Conservation (phyloP, 768 basidiomycete species). For the Phaeotremella fagi region DNA sequence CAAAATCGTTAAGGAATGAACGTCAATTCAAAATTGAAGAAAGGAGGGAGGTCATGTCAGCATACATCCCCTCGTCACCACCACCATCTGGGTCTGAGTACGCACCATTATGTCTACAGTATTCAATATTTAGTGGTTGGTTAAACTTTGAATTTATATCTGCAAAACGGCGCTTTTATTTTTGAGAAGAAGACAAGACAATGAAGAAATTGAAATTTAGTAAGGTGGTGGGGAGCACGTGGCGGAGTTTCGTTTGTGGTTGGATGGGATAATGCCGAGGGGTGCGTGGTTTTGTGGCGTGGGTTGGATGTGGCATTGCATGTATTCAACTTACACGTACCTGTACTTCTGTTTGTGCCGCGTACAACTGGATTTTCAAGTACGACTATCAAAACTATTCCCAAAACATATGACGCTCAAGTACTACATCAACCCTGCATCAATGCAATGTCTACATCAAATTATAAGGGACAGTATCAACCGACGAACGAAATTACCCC, state of each 20-base stretch:
- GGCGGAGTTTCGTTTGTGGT: constrained; percentile 1
- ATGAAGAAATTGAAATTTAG: not conserved
- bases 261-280: too few species aligned
- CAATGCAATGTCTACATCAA: too few species aligned
- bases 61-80: not conserved
- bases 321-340: too few species aligned
- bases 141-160: constrained; percentile 27
- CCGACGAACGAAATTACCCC: too few species aligned
- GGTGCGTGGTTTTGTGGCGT: not conserved
- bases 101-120: constrained; percentile 44
- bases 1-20: not conserved
- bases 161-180: constrained; percentile 40
- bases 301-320: too few species aligned
- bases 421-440: too few species aligned
- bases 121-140: too few species aligned
- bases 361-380: too few species aligned
- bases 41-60: not conserved
- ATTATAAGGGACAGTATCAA: too few species aligned
- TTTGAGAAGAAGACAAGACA: not conserved
- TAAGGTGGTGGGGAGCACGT: not conserved
- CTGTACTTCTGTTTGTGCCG: too few species aligned
- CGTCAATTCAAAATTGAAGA: not conserved
- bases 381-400: too few species aligned
- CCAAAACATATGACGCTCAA: too few species aligned
- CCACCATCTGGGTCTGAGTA: constrained; percentile 7